Evolutionary conservation across 805 yeast species (phyloP).

Genomic region (Lachancea sp.): DNA sequence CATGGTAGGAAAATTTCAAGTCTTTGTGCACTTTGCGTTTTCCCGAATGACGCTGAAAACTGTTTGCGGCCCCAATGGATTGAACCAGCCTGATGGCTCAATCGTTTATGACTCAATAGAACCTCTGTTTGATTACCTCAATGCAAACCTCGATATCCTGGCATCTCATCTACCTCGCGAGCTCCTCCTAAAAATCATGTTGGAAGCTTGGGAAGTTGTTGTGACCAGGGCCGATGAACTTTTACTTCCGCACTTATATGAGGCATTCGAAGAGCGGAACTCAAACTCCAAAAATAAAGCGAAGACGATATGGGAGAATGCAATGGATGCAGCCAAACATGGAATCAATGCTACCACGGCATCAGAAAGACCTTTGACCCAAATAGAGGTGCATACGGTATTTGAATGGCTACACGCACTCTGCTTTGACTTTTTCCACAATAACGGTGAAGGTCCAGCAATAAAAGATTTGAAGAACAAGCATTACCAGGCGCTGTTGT

Average conservation of each 20-base stretch:
- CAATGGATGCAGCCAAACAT: slow-evolving; percentile 45
- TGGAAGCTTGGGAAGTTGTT: slow-evolving; percentile 75
- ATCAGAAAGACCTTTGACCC: slow-evolving; percentile 49
- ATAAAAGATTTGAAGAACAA: slow-evolving; percentile 54
- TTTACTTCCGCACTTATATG: slow-evolving; percentile 48
- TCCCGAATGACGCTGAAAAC: slow-evolving; percentile 53
- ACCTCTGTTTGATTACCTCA: slow-evolving; percentile 70
- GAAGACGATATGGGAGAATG: slow-evolving; percentile 37
- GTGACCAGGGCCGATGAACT: slow-evolving; percentile 63
- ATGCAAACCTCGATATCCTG: slow-evolving; percentile 57
- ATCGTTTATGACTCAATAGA: slow-evolving; percentile 58
- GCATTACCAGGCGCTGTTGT: slow-evolving; percentile 55
- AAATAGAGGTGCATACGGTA: slow-evolving; percentile 58
- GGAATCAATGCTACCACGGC: slow-evolving; percentile 34
- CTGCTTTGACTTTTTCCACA: slow-evolving; percentile 70
- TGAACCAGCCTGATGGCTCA: slow-evolving; percentile 37
- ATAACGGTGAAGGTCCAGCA: slow-evolving; percentile 77
- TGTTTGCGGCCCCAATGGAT: slow-evolving; percentile 48
- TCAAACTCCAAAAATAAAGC: slow-evolving; percentile 31
- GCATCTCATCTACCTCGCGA: slow-evolving; percentile 53
- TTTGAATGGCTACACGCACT: slow-evolving; percentile 62
- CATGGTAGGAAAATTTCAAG: slow-evolving; percentile 67
- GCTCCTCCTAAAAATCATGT: slow-evolving; percentile 56
- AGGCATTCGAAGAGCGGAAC: slow-evolving; percentile 20
- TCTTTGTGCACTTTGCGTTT: slow-evolving; percentile 49